phyloP scores from a whole-genome alignment of 1,139 yeast species.

The Candida pseudocylindracea region DNA sequence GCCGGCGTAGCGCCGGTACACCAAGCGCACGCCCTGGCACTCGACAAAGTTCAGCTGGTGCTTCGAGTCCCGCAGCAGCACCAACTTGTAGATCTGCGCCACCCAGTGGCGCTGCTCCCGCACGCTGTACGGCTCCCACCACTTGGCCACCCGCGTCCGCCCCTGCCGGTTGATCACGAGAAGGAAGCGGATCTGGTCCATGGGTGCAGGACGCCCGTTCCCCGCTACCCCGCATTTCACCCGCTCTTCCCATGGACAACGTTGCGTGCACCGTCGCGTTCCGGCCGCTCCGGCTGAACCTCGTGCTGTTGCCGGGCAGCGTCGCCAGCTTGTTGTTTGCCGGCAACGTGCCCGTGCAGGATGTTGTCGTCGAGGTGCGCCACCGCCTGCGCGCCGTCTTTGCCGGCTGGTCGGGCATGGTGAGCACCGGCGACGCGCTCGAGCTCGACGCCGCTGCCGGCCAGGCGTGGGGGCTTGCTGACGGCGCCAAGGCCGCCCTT shows the following conservation, averaged over 20 bases:
- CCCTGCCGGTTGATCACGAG: slow-evolving; percentile 83
- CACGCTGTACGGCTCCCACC: slow-evolving; percentile 25
- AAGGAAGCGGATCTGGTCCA: slow-evolving; percentile 32
- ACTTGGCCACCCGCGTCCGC: slow-evolving; percentile 67
- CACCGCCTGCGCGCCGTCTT: slow-evolving; percentile 18
- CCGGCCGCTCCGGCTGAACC: slow-evolving; percentile 22
- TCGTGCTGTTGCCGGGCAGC: slow-evolving; percentile 35
- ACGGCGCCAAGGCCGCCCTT: slow-evolving; percentile 11
- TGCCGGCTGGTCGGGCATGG: slow-evolving; percentile 77
- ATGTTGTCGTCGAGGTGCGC: slow-evolving; percentile 29
- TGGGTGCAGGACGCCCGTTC: no score
- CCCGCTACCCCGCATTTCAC: not conserved
- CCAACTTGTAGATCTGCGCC: slow-evolving; percentile 57
- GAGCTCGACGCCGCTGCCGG: slow-evolving; percentile 19
- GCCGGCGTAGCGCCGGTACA: slow-evolving; percentile 85
- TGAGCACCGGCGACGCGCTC: slow-evolving; percentile 10
- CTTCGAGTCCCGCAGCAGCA: slow-evolving; percentile 67
- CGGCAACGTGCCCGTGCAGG: slow-evolving; percentile 35
- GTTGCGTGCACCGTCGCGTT: slow-evolving; percentile 11
- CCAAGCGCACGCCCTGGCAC: slow-evolving; percentile 51
- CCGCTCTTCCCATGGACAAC: slow-evolving; percentile 13
- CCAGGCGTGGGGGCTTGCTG: slow-evolving; percentile 19
- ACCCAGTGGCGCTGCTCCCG: slow-evolving; percentile 33
- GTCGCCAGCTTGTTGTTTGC: slow-evolving; percentile 24
- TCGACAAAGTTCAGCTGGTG: slow-evolving; percentile 65